Evolutionary conservation across 148 eudicot genomes (phyloP).

Genomic region (Agrostemma githago): DNA sequence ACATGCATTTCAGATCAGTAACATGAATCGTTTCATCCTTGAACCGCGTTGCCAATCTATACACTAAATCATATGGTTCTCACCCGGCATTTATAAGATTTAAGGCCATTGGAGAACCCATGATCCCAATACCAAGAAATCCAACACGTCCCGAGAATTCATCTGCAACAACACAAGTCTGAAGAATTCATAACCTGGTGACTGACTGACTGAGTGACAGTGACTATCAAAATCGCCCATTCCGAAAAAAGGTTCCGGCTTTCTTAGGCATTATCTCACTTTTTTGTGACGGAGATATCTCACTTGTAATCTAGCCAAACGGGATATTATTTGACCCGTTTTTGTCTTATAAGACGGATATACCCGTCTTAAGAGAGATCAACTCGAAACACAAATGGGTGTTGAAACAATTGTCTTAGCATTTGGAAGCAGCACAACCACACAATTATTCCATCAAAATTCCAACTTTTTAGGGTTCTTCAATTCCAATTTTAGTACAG

Average conservation of each 20-base stretch:
- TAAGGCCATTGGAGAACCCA: conserved; percentile 96
- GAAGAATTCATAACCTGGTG: not conserved
- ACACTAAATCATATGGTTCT: conserved; percentile 14
- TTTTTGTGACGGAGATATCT: too few species aligned
- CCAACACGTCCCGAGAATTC: conserved; percentile 61
- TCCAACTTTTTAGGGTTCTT: not conserved
- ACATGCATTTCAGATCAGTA: conserved; percentile 10
- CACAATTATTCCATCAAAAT: not conserved
- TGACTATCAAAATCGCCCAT: not conserved
- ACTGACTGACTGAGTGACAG: conserved; percentile 6
- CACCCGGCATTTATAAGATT: conserved; percentile 92
- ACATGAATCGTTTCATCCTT: not conserved
- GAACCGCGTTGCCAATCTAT: not conserved
- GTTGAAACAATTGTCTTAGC: too few species aligned
- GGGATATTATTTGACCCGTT: too few species aligned
- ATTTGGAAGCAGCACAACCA: not conserved
- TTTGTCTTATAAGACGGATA: too few species aligned
- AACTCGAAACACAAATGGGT: too few species aligned
- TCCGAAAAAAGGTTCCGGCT: not conserved
- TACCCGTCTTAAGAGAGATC: too few species aligned
- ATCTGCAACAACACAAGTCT: conserved; percentile 38
- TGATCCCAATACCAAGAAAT: conserved; percentile 91
- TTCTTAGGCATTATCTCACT: not conserved
- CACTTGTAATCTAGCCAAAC: too few species aligned
- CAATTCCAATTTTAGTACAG: too few species aligned